Base-by-base conservation (phyloP, 768 basidiomycete species). In the Mycena galericulata region DNA sequence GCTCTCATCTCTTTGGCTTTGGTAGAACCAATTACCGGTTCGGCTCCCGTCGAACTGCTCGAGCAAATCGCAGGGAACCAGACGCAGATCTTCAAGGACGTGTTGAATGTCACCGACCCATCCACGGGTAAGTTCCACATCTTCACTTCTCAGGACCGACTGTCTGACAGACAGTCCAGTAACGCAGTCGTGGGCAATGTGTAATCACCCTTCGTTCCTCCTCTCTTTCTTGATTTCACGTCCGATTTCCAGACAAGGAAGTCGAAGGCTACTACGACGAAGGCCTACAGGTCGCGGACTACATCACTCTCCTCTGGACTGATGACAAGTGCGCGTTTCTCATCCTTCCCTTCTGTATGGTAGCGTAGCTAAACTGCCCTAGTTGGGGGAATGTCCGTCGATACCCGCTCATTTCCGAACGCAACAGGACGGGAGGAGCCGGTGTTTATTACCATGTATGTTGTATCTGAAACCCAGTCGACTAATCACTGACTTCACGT, bases 371-470 rank as follows among this genome's bases (percentile, higher is more conserved):
- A 22, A 14, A 45, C 2, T 15, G 17, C 43, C 62, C 5, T 57
- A 89, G 88, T 77, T 92, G 87, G 85, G 91, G 91, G 4, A 92
- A 92, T 73, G 83, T 92, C 55, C 87, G 90, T 38, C 86, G 91
- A 24, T 87, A 86, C 70, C 89, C 89, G 1, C 73, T 85, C 10
- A 75, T 78, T 8, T 80, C 79, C 18, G 89, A 90, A 73, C 82
- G 88, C 18, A 88, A 87, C 72, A 82, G 90, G 56, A 86, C 85
- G 5, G 92, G 90, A 51, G 90, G 92, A 45, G 88, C 90, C 29
- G 92, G 91, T 38, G 86, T 91, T 7, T 93, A 92, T 75, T 92
- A 90, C 73, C 89, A 90, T 75, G 88, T 87, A 67, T 64, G 83
- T 40, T 64, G 53, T 9, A 41, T 32, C 43, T 62, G 26, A 49